Percentiles rank a stretch among this genome's conserved stretches.
phyloP scores from a whole-genome alignment of 2,329 filamentous ascomycete species.

The Dryadomyces quercus-mongolicae region DNA sequence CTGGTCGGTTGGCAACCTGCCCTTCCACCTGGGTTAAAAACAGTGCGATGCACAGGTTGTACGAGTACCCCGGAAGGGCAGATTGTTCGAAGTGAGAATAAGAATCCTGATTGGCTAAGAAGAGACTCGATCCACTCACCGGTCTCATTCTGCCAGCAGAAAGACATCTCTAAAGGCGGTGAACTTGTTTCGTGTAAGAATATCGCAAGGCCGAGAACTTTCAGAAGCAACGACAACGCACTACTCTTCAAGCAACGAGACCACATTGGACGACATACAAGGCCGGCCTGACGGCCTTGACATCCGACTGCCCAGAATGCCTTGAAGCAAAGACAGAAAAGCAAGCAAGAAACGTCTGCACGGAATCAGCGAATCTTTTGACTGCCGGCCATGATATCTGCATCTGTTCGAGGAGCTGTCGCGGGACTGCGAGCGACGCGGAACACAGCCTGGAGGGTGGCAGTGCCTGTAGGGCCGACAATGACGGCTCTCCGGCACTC shows the following conservation, averaged over 20 bases:
- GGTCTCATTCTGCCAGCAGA: not conserved
- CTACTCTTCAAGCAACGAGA: too few relatives aligned
- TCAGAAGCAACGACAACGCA: too few relatives aligned
- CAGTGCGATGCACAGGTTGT: too few relatives aligned
- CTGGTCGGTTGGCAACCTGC: too few relatives aligned
- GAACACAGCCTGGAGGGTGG: not conserved
- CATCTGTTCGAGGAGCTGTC: not conserved
- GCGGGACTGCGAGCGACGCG: not conserved
- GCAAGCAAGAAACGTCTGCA: not conserved
- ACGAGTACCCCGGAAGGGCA: too few relatives aligned
- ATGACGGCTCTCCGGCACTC: not conserved
- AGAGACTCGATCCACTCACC: not conserved
- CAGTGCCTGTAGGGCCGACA: too few relatives aligned
- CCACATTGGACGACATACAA: not conserved
- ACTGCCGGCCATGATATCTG: not conserved
- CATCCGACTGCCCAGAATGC: not conserved
- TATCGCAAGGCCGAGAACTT: too few relatives aligned
- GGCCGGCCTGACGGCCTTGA: not conserved
- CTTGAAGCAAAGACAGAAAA: not conserved
- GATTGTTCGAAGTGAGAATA: too few relatives aligned
- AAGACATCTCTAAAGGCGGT: not conserved
- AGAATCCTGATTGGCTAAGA: too few relatives aligned
- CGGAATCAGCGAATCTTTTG: not conserved
- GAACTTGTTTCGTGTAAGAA: not conserved
- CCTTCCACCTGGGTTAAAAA: too few relatives aligned